Evolutionary conservation across 1,139 yeast genomes (phyloP), one percentile per base, ranked within the genome.

Genomic region (Scheffersomyces parashehatae): DNA sequence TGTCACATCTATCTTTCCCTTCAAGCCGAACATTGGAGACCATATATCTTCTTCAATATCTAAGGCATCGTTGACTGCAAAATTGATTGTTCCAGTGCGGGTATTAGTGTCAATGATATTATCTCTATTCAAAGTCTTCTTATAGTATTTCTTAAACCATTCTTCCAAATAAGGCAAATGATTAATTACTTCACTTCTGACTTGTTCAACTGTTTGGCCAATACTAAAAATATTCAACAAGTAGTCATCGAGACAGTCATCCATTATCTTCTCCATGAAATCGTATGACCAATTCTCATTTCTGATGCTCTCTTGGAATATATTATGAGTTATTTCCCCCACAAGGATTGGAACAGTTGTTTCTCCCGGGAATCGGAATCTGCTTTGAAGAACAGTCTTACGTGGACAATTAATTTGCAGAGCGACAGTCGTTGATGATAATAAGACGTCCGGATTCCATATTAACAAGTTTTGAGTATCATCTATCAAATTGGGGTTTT

Each of bases 21-120:
- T 83, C n/a, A 95, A 66, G 0, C 99, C 99, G 68, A 78, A 90
- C 58, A 81, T 77, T 0, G 97, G 97, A 0, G 97, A 88, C 88
- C 95, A 84, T 15, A 93, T 83, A 53, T 85, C 88, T 57, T 93
- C 98, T 61, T 93, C 99, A 14, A 88, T 80, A 58, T 88, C 96
- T 34, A 89, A 67, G 4, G 89, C 79, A 43, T 85, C 82, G 11
- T 79, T 73, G 1, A 85, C 82, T 0, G 85, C 70, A 53, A 82
- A 73, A 31, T 64, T 62, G 1, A 78, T 64, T 7, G 50, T 51
- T 6, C 35, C 35, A 10, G 59, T 62, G 14, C 67, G 65, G 37
- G 67, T 64, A 10, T 71, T 64, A 0, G 80, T 75, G 2, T 74
- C 70, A 6, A 78, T 68, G 12, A 59, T 59, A 50, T 50, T 55